A percentile compares a stretch with the other conserved stretches of the same genome.
phyloP scores from a whole-genome alignment of 129 eudicot genomes.

The Chrysanthemum makinoi region DNA sequence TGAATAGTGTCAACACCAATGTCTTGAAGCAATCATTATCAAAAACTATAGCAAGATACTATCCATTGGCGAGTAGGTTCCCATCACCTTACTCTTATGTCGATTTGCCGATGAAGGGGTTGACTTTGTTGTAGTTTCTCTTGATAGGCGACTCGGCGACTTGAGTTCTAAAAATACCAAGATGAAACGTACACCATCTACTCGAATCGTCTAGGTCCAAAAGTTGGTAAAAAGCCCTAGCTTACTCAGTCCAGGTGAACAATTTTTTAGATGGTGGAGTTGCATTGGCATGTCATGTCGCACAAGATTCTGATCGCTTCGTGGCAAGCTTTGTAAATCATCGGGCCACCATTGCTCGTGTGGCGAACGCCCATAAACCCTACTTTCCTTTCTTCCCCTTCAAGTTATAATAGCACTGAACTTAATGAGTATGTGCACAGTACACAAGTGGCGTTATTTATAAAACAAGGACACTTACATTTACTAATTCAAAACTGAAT shows the following conservation, averaged over 20 bases:
- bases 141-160: not conserved
- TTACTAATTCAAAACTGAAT: conserved; percentile 5
- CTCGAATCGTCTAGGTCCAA: conserved; percentile 5
- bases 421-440: not conserved
- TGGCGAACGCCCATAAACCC: not conserved
- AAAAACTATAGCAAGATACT: conserved; percentile 2
- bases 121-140: conserved; percentile 7
- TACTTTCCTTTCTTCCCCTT: not conserved
- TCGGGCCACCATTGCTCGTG: conserved; percentile 17
- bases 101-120: conserved; percentile 15
- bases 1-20: not conserved
- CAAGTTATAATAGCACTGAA: not conserved
- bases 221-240: not conserved
- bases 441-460: not conserved
- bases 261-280: conserved; percentile 11
- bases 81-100: not conserved
- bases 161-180: conserved; percentile 5
- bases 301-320: not conserved
- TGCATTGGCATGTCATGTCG: conserved; percentile 9
- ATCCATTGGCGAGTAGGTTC: conserved; percentile 19
- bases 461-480: conserved; percentile 10
- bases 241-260: not conserved
- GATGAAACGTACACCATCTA: conserved; percentile 11
- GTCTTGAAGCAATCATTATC: conserved; percentile 15
- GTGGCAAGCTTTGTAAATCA: not conserved